Percentiles rank a stretch among this genome's conserved stretches.
phyloP scores from a whole-genome alignment of 2,329 filamentous ascomycete genomes.

The Penicillium oxalicum region DNA sequence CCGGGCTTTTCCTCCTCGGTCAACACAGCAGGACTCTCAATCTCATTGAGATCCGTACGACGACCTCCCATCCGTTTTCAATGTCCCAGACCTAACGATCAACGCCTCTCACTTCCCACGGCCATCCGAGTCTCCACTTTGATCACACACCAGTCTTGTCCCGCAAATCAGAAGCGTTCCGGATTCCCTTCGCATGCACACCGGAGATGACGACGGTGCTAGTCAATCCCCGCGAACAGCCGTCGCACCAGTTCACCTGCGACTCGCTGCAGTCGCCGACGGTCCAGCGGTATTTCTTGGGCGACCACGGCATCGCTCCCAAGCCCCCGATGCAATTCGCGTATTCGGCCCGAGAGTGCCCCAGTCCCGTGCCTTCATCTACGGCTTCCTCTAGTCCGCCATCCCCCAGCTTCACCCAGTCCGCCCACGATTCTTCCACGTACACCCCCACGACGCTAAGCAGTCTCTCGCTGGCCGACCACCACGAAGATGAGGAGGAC shows the following conservation, averaged over 20 bases:
- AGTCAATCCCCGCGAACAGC: constrained; percentile 26
- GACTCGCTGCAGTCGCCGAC: constrained; percentile 28
- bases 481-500: constrained; percentile 9
- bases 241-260: constrained; percentile 27
- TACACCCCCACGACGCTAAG: constrained; percentile 36
- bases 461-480: constrained; percentile 36
- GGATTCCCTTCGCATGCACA: not conserved
- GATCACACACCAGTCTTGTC: too few relatives aligned
- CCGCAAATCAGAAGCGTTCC: too few relatives aligned
- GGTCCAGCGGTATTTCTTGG: constrained; percentile 30
- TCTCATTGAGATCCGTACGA: too few relatives aligned
- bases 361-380: constrained; percentile 26
- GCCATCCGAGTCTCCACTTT: too few relatives aligned
- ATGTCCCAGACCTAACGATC: too few relatives aligned
- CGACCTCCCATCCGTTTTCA: too few relatives aligned
- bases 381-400: constrained; percentile 33
- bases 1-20: too few relatives aligned
- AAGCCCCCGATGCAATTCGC: constrained; percentile 27
- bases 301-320: constrained; percentile 15
- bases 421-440: constrained; percentile 24
- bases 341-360: constrained; percentile 19
- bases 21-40: too few relatives aligned
- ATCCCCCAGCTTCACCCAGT: constrained; percentile 32
- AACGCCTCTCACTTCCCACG: too few relatives aligned
- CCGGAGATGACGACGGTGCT: constrained; percentile 34